Conservation (phyloP, 768 basidiomycete species). For the Leucocoprinus leucothites region DNA sequence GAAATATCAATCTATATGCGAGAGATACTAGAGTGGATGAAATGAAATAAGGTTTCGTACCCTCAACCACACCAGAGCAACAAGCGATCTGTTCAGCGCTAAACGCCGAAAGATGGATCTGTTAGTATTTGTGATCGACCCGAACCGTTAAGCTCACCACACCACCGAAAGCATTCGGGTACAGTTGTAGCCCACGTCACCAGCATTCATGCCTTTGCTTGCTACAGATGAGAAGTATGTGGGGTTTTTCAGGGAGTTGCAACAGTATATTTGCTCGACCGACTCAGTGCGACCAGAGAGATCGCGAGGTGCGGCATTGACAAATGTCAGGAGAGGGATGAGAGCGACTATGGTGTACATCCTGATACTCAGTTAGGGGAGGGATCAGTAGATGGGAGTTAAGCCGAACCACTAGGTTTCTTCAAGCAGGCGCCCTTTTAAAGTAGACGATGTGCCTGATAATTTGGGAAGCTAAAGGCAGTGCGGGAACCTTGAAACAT, state of each 20-base stretch:
- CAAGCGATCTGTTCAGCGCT: neutral
- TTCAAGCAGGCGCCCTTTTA: too few relatives aligned
- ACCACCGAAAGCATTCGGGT: neutral
- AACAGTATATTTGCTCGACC: neutral
- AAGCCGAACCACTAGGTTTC: too few relatives aligned
- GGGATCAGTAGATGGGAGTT: neutral
- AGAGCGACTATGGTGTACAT: slow-evolving; percentile 1
- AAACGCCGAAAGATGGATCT: neutral
- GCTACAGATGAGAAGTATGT: neutral
- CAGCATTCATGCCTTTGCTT: neutral
- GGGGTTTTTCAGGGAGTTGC: neutral
- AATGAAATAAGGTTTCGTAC: too few relatives aligned
- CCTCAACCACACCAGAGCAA: neutral
- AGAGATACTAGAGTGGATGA: too few relatives aligned
- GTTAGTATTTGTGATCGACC: neutral
- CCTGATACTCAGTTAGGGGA: neutral
- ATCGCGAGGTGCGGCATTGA: neutral
- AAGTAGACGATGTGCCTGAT: too few relatives aligned
- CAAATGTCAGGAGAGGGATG: neutral
- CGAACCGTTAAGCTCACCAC: too few relatives aligned
- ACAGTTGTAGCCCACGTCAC: neutral
- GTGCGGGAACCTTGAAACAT: too few relatives aligned
- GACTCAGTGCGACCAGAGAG: neutral
- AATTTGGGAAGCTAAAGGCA: too few relatives aligned
- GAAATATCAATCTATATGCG: too few relatives aligned